Evolutionary conservation across 345 rosid species (phyloP), one percentile per base, ranked within the genome.

Genomic region (Eucalyptus erythrocorys): DNA sequence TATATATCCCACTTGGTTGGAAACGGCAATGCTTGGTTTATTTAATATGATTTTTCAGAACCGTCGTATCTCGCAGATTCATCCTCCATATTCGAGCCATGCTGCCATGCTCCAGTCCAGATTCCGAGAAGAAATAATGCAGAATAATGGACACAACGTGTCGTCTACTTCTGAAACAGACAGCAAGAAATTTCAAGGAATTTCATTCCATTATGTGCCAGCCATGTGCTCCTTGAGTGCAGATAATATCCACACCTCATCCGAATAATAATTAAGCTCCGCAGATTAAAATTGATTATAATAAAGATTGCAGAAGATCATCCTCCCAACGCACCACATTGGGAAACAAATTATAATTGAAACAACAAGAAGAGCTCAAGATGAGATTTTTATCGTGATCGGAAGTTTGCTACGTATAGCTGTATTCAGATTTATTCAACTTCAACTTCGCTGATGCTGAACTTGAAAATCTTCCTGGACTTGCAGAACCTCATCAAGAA

Each of bases 401-500:
- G 40, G 81, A 34, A 34, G 81, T 34, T 71, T 32, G 43, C 22
- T 34, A 19, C 80, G 21, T 34, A 5, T 34, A 17, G 80, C 43
- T 34, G 24, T 68, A 6, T 68, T 32, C 10, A 71, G 81, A 34
- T 11, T 71, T 37, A 19, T 19, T 45, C 45, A n/a, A 86, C 42
- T 57, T 86, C 87, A 5, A 66, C 32, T 7, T 45, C 48, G 17
- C 12, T 48, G 59, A 48, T 16, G 53, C 17, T 53, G 89, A 88
- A 88, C 89, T 88, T 91, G 89, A 87, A 87, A 13, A 79, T 80
- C 89, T 87, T 87, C 89, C 86, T 94, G 85, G 91, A 89, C 89
- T 88, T 91, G 89, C 94, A 92, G 34, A 91, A 34, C 82, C 87
- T 92, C 91, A 92, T 90, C 57, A 93, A 42, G 68, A 93, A 93